Base-by-base conservation (phyloP, 2,329 filamentous ascomycete species). In the Neonectria faginata region DNA sequence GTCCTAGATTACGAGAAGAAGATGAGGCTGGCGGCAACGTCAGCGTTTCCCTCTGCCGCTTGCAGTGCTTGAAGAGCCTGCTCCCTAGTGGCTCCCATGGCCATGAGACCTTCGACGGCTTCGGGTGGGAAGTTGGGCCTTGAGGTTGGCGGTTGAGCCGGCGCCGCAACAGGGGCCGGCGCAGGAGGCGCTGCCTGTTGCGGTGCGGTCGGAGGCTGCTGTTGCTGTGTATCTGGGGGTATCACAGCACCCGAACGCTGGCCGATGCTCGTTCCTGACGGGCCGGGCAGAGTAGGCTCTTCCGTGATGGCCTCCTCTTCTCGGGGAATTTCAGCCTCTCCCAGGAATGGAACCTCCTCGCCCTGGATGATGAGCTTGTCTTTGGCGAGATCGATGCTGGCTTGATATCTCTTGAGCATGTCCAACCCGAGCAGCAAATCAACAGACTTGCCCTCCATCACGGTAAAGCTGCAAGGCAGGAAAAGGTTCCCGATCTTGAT, bases 361-460 rank as follows among this genome's bases (percentile, higher is more conserved):
- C 91, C 92, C 74, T 96, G 92, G 71, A 99, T 97, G 67, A 97
- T 87, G 18, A 99, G 87, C 67, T 90, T 92, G 74, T 96, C 93
- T 74, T 91, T 91, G 68, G 89, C 87, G 12, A 99, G 86, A 77
- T 99, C 96, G 74, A 99, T 95, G 72, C 87, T 92, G 39, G 95
- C 96, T 79, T 97, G 95, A 79, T 98, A 94, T 42, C 96, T 89
- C 82, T 97, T 97, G 66, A 99, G 85, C 93, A 99, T 99, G 79
- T 99, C 96, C 45, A 99, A 83, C 3, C 96, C 96, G 12, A 99
- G 88, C 2, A 99, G 86, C 18, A 99, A 85, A 77, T 98, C 96
- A 25, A 99, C 96, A 57, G 93, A 90, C 80, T 98, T 99, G 69
- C 96, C 96, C 81, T 99, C 96, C 96, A 99, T 99, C 75, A 99